Evolutionary conservation across 179 eudicot species (phyloP).

Genomic region (Nepenthes alata): DNA sequence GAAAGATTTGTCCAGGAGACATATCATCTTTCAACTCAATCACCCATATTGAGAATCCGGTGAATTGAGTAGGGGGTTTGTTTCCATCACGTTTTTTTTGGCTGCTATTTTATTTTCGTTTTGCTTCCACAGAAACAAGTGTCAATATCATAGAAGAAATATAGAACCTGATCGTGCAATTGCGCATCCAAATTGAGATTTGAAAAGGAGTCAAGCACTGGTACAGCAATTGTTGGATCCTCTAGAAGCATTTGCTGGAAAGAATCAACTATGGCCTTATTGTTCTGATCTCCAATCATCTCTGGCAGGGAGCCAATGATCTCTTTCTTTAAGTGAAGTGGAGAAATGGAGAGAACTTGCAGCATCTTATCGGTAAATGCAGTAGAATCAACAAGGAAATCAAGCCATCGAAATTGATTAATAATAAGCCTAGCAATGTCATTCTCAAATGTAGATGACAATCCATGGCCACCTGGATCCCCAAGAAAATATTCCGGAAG

Average conservation of each 20-base stretch:
- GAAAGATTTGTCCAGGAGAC: no score
- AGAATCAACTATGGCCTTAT: conserved; percentile 25
- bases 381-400: conserved; percentile 35
- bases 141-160: not conserved
- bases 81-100: no score
- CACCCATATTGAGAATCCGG: no score
- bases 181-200: conserved; percentile 41
- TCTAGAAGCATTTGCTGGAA: conserved; percentile 47
- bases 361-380: conserved; percentile 34
- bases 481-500: conserved; percentile 38
- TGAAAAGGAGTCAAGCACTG: conserved; percentile 41
- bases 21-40: no score
- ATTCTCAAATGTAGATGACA: conserved; percentile 24
- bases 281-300: conserved; percentile 37
- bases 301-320: conserved; percentile 49
- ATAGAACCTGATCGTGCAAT: conserved; percentile 37
- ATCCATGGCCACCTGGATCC: conserved; percentile 14
- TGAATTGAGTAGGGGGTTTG: no score
- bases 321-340: conserved; percentile 40
- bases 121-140: not conserved
- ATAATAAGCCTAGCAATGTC: conserved; percentile 41
- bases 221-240: conserved; percentile 36
- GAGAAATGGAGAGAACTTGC: conserved; percentile 40
- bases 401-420: conserved; percentile 53
- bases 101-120: not conserved